A percentile compares a stretch with the other conserved stretches of the same genome.
Evolutionary conservation across 75 land plant genomes (phyloP).

Genomic region (Pinus tabuliformis): DNA sequence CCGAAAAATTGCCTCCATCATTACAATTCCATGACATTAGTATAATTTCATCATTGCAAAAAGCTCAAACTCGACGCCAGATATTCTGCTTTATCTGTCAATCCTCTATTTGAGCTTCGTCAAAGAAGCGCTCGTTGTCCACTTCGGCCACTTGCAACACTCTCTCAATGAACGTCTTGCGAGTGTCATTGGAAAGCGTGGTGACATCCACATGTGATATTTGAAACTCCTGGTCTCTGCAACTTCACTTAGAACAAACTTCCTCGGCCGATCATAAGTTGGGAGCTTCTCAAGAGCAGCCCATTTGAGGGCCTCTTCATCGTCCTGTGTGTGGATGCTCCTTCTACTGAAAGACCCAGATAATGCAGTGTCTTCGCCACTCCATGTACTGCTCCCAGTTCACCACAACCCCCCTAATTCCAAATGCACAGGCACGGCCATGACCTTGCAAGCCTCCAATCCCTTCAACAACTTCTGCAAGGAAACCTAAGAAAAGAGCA

Average conservation of each 20-base stretch:
- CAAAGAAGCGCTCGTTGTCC: slow-evolving; percentile 31
- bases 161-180: slow-evolving; percentile 21
- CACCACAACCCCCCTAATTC: no score
- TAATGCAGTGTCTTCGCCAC: no score
- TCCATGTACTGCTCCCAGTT: no score
- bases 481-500: no score
- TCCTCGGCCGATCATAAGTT: slow-evolving; percentile 61
- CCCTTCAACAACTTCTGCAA: no score
- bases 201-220: slow-evolving; percentile 60
- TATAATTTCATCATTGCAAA: neutral
- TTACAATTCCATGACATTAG: neutral
- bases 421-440: no score
- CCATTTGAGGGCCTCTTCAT: slow-evolving; percentile 72
- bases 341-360: slow-evolving; percentile 13
- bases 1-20: neutral
- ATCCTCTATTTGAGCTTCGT: slow-evolving; percentile 26
- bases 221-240: neutral
- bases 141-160: slow-evolving; percentile 25
- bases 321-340: slow-evolving; percentile 9
- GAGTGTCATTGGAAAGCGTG: neutral
- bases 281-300: slow-evolving; percentile 80
- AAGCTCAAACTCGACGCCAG: neutral
- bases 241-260: slow-evolving; percentile 35
- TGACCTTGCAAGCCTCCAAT: no score
- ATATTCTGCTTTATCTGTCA: slow-evolving; percentile 19